Base-by-base conservation (phyloP, 768 basidiomycete genomes). In the Pulveroboletus sp. region DNA sequence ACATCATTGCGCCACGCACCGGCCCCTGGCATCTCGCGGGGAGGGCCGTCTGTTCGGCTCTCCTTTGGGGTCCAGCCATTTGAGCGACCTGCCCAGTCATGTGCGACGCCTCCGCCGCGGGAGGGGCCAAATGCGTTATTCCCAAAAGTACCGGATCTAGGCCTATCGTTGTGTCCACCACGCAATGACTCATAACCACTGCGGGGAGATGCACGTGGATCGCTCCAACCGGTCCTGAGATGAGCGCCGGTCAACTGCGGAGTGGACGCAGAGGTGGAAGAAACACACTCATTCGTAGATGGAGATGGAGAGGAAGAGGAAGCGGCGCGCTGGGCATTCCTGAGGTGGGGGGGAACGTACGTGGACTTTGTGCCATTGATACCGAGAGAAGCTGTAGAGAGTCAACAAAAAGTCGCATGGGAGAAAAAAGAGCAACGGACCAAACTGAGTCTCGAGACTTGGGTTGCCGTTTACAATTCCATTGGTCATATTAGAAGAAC, bases 1-100 rank as follows among this genome's bases (percentile, higher is more conserved):
- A 80, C 77, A 59, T 89, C 93, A 55, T 96, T 91, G 64, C 79
- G 86, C 96, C 96, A 99, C 30, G 68, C 70, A 39, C 96, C 95
- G 4, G 40, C 48, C 13, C 67, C 67, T 43, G 78, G 75, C 38
- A 64, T 52, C 50, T 83, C 82, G 40, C 83, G 79, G 29, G 74
- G 71, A 50, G 73, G 69, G 49, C 68, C 60, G 43, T 67, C 67
- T 40, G 62, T 65, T 49, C 67, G 60, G 17, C 43, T 54, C 48
- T 71, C 70, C 40, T 38, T 62, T 30, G 61, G 30, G 48, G 68
- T 55, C 75, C 78, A 75, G 42, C 72, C 69, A 13, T 68, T 70
- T 50, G 60, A 65, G 60, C 67, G 63, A 55, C 71, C 72, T 58
- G 50, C 65, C 79, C 74, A 79, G 58, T 72, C 77, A 56, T 58